Conservation (phyloP, 2,329 filamentous ascomycete genomes). For the Neofusicoccum laricinum region DNA sequence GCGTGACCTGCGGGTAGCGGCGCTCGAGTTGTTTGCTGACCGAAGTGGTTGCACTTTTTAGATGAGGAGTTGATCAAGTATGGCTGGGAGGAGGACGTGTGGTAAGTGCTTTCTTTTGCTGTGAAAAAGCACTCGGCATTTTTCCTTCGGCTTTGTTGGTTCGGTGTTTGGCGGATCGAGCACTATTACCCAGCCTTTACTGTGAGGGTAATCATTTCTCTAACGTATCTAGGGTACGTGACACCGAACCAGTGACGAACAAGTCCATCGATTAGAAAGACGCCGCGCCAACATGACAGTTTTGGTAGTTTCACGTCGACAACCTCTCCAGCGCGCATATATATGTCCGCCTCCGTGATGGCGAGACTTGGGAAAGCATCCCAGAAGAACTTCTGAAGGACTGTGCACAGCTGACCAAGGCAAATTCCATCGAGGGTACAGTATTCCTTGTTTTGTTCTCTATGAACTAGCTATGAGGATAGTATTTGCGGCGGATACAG, state of each 20-base stretch:
- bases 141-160: not conserved
- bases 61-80: constrained; percentile 96
- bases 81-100: constrained; percentile 93
- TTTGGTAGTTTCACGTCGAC: constrained; percentile 82
- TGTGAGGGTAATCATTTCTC: not conserved
- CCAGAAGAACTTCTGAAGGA: constrained; percentile 73
- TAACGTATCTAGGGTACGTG: not conserved
- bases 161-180: too few species aligned
- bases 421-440: constrained; percentile 92
- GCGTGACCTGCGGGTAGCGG: not conserved
- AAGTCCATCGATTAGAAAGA: not conserved
- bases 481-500: not conserved
- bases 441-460: not conserved
- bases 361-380: constrained; percentile 80
- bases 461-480: not conserved
- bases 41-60: constrained; percentile 38
- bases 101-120: constrained; percentile 52
- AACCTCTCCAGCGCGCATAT: constrained; percentile 96
- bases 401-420: constrained; percentile 96
- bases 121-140: not conserved
- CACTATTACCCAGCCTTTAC: not conserved
- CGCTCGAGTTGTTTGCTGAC: not conserved
- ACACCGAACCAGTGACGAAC: not conserved
- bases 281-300: not conserved
- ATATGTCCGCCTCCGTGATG: constrained; percentile 80